phyloP scores from a whole-genome alignment of 768 basidiomycete species.

The Collybia mongolica region DNA sequence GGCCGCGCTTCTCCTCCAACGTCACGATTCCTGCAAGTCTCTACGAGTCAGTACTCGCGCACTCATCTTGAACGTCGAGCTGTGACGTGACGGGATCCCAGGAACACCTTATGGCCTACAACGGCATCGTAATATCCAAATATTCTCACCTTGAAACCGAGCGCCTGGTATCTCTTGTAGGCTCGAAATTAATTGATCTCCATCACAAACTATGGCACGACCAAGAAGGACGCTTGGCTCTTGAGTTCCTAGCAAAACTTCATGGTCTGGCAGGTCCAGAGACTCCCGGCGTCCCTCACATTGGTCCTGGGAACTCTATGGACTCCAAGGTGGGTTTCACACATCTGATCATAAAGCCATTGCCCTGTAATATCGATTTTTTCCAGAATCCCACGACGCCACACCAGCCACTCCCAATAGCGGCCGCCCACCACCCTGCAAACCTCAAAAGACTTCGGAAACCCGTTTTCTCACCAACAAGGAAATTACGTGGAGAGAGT shows the following conservation, averaged over 20 bases:
- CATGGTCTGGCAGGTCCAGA: conserved; percentile 19
- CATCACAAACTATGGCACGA: conserved; percentile 22
- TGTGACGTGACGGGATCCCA: neutral
- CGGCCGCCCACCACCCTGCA: conserved; percentile 46
- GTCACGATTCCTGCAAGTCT: conserved; percentile 27
- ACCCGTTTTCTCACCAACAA: conserved; percentile 21
- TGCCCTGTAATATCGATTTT: neutral
- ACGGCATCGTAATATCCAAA: conserved; percentile 12
- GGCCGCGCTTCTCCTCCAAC: conserved; percentile 30
- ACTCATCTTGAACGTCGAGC: neutral
- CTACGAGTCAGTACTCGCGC: conserved; percentile 21
- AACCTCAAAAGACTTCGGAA: conserved; percentile 31
- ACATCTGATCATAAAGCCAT: too few species aligned
- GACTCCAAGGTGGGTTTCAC: too few species aligned
- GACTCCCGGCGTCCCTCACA: neutral
- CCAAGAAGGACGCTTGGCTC: conserved; percentile 17
- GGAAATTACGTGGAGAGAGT: neutral
- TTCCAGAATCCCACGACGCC: neutral
- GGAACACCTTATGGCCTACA: conserved; percentile 3
- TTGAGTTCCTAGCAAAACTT: conserved; percentile 26
- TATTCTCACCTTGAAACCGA: conserved; percentile 24
- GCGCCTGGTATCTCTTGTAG: conserved; percentile 26
- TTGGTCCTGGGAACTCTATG: too few species aligned
- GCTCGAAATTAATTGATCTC: conserved; percentile 27
- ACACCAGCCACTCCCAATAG: conserved; percentile 34